Base-by-base conservation (phyloP, 2,329 filamentous ascomycete species). In the Pestalotiopsis sp. region DNA sequence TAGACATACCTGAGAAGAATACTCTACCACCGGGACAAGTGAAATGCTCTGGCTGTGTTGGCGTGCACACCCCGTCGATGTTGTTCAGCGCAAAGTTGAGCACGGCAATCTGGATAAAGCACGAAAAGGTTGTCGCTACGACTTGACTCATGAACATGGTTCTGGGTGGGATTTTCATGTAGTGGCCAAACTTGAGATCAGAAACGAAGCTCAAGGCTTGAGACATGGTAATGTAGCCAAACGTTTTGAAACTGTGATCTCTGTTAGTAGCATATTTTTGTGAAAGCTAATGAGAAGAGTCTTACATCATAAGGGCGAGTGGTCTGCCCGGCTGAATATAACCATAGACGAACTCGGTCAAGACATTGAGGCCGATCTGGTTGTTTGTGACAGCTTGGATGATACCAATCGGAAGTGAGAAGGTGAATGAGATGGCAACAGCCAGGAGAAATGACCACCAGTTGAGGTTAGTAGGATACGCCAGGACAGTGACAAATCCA, bases 371-470 rank as follows among this genome's bases (percentile, higher is more conserved):
- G 1, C 90, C 91, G 49, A 93, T 90, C 81, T 92, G 83, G 77
- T 91, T 90, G 75, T 92, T 90, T 4, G 91, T 92, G 4, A 90
- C 84, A 49, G 90, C 92, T 74, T 92, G 86, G 41, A 93, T 88
- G 69, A 93, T 92, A 56, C 89, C 89, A 61, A 90, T 90, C 0
- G 91, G 91, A 13, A 93, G 79, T 9, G 90, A 83, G 76, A 92
- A 93, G 9, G 84, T 79, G 68, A 89, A 87, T 0, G 91, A 87
- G 68, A 93, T 90, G 65, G 85, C 80, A 3, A 93, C 84, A 2
- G 91, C 85, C 5, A 94, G 78, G 59, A 93, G 77, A 73, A 93
- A 93, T 0, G 89, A 88, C 91, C 91, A 94, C 91, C 91, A 93
- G 1, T 85, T 84, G 70, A 93, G 81, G 70, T 92, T 90, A 3